These are phyloP conservation scores for Pleurostoma richardsiae DNA, from an alignment of 2,329 filamentous ascomycete genomes.

Conservation along the genomic window DNA sequence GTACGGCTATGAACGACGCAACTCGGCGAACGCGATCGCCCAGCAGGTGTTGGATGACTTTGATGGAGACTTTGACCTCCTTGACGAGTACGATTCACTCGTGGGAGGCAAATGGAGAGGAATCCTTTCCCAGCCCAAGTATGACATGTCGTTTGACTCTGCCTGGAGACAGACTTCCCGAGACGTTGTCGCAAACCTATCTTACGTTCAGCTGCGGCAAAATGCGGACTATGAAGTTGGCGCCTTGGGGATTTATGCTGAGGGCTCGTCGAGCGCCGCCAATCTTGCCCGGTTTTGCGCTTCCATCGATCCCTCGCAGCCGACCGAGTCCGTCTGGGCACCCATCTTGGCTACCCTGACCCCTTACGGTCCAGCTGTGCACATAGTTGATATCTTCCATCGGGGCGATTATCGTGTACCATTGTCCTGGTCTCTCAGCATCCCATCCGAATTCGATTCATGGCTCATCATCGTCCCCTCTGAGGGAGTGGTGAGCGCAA, in stretches of 20 bases:
- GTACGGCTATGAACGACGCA: conserved; percentile 51
- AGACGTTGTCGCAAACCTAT: conserved; percentile 48
- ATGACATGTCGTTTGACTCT: conserved; percentile 41
- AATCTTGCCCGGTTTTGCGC: too few relatives aligned
- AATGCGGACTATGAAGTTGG: conserved; percentile 44
- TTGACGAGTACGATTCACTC: conserved; percentile 43
- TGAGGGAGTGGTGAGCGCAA: too few relatives aligned
- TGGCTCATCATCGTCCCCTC: too few relatives aligned
- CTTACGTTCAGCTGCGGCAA: conserved; percentile 45
- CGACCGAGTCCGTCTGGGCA: too few relatives aligned
- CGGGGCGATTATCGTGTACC: too few relatives aligned
- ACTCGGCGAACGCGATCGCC: conserved; percentile 45
- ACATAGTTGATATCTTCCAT: too few relatives aligned
- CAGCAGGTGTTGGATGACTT: conserved; percentile 42
- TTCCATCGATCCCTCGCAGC: too few relatives aligned
- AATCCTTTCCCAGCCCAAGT: conserved; percentile 44
- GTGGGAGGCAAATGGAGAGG: conserved; percentile 51
- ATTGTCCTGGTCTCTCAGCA: too few relatives aligned
- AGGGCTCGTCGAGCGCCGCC: conserved; percentile 23
- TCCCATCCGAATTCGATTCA: too few relatives aligned
- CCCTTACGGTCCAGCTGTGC: too few relatives aligned
- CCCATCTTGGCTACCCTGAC: too few relatives aligned
- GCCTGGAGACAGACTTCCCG: conserved; percentile 53
- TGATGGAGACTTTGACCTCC: conserved; percentile 42
- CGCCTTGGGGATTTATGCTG: conserved; percentile 47